Evolutionary conservation across 805 yeast species (phyloP).

Genomic region (Saccharomycopsis fodiens): DNA sequence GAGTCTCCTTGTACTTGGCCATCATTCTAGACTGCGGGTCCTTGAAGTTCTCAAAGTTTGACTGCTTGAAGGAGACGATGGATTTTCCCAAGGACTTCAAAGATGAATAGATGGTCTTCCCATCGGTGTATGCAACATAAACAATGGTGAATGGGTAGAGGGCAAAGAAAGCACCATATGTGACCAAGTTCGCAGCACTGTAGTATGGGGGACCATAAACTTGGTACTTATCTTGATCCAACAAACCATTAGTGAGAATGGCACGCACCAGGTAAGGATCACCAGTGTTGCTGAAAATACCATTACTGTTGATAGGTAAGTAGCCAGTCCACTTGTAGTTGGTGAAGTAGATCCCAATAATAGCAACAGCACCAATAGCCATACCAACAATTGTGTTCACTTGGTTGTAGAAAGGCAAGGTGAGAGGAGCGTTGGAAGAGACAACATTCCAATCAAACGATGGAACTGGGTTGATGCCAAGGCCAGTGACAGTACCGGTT

Average conservation of each 20-base stretch:
- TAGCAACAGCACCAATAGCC: slow-evolving; percentile 27
- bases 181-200: slow-evolving; percentile 52
- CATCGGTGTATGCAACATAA: slow-evolving; percentile 40
- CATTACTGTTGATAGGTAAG: slow-evolving; percentile 41
- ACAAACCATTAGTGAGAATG: slow-evolving; percentile 37
- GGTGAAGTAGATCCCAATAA: slow-evolving; percentile 33
- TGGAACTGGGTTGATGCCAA: slow-evolving; percentile 48
- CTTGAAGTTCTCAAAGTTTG: slow-evolving; percentile 26
- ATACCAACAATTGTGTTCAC: slow-evolving; percentile 30
- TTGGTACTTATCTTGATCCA: slow-evolving; percentile 41
- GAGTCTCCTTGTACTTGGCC: slow-evolving; percentile 51
- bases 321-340: slow-evolving; percentile 33
- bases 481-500: slow-evolving; percentile 40
- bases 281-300: slow-evolving; percentile 46
- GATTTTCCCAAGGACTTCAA: slow-evolving; percentile 31
- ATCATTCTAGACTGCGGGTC: slow-evolving; percentile 56
- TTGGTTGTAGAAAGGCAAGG: slow-evolving; percentile 36
- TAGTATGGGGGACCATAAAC: slow-evolving; percentile 61
- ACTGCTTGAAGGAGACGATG: slow-evolving; percentile 21
- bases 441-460: slow-evolving; percentile 47
- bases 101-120: slow-evolving; percentile 35
- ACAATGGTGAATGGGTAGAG: slow-evolving; percentile 49
- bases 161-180: slow-evolving; percentile 51
- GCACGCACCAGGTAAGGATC: slow-evolving; percentile 37
- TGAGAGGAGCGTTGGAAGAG: slow-evolving; percentile 29